Evolutionary conservation across 768 basidiomycete species (phyloP).

Genomic region (Strobilomyces confusus): DNA sequence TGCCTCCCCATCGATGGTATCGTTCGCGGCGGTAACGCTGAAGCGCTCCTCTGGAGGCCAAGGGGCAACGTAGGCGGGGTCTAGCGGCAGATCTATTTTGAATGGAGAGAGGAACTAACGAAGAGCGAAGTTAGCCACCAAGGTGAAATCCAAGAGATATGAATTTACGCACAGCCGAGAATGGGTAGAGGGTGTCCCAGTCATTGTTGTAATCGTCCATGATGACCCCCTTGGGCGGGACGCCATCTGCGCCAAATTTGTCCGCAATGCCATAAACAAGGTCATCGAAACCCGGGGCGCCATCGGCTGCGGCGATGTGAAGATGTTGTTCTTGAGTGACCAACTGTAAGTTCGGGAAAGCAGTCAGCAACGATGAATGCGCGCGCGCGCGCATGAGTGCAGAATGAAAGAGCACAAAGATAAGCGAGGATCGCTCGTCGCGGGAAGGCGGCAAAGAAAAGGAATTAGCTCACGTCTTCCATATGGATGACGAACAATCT

Average conservation of each 20-base stretch:
- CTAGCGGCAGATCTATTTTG: conserved; percentile 62
- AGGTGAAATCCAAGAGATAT: not conserved
- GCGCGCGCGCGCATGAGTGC: not conserved
- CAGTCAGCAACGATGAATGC: not conserved
- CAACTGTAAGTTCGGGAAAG: conserved; percentile 41
- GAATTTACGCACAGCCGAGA: conserved; percentile 54
- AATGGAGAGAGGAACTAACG: conserved; percentile 78
- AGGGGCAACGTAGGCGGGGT: conserved; percentile 47
- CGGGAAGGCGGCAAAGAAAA: not conserved
- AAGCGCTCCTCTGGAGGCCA: conserved; percentile 44
- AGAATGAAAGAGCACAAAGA: not conserved
- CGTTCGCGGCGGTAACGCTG: conserved; percentile 54
- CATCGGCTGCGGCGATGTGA: conserved; percentile 80
- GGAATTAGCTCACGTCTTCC: conserved; percentile 64
- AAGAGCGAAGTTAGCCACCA: not conserved
- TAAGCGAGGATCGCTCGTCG: not conserved
- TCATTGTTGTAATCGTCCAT: conserved; percentile 81
- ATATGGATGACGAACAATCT: conserved; percentile 78
- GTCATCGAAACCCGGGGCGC: conserved; percentile 66
- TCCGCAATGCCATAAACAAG: conserved; percentile 60
- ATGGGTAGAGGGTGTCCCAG: conserved; percentile 86
- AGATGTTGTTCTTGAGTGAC: conserved; percentile 68
- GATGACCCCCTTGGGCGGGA: conserved; percentile 41
- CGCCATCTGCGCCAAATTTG: conserved; percentile 49
- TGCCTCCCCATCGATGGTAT: conserved; percentile 47